These are phyloP conservation scores for Saraca asoca DNA, from an alignment of 331 rosid genomes.

Conservation along the genomic window DNA sequence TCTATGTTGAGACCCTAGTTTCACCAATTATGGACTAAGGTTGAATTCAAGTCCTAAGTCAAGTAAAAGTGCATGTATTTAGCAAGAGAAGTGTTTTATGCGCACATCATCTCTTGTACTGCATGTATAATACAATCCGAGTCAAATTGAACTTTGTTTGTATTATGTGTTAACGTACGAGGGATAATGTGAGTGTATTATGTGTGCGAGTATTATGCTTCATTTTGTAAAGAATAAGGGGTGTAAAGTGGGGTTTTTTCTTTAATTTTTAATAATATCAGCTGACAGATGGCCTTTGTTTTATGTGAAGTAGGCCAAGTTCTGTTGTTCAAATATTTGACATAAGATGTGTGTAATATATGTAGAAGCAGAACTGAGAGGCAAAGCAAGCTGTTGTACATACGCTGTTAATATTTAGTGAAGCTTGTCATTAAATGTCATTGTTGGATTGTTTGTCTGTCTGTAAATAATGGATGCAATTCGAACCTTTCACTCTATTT, in stretches of 20 bases:
- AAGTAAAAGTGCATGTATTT: background rate
- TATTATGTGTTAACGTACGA: too few species aligned
- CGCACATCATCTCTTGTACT: too few species aligned
- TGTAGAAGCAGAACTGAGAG: conserved; percentile 35
- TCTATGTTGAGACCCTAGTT: conserved; percentile 47
- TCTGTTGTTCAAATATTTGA: conserved; percentile 18
- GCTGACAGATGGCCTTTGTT: conserved; percentile 2
- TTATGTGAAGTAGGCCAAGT: background rate
- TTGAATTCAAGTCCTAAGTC: background rate
- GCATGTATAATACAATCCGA: too few species aligned
- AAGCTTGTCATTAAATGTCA: conserved; percentile 4
- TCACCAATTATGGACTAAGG: conserved; percentile 44
- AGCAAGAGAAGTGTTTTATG: too few species aligned
- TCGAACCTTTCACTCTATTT: conserved; percentile 10
- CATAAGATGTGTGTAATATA: conserved; percentile 24
- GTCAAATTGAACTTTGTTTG: too few species aligned
- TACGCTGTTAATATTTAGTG: conserved; percentile 21
- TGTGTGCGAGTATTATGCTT: too few species aligned
- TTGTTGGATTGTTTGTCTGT: conserved; percentile 16
- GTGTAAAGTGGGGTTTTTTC: conserved; percentile 16
- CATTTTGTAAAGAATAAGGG: conserved; percentile 22
- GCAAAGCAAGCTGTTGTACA: conserved; percentile 33
- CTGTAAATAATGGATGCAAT: conserved; percentile 16
- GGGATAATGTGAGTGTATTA: too few species aligned
- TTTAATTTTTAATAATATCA: background rate